These are phyloP conservation scores for Carallia brachiata DNA, from an alignment of 345 rosid species.

Conservation along the genomic window DNA sequence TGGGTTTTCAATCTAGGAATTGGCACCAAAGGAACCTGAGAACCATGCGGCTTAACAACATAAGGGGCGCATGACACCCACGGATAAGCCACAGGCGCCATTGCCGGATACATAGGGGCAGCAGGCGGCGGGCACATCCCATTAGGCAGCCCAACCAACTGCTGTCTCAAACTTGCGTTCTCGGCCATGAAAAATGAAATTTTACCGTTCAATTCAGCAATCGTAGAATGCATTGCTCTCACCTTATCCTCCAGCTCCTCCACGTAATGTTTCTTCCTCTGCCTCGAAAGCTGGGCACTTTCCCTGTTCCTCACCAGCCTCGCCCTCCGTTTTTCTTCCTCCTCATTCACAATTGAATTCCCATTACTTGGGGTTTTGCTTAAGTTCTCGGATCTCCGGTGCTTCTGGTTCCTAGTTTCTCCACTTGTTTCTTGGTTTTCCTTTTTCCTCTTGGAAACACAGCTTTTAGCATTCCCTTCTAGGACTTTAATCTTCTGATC, in stretches of 20 bases:
- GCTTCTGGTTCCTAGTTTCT: constrained; percentile 20
- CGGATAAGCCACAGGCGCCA: constrained; percentile 63
- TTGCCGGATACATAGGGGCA: constrained; percentile 54
- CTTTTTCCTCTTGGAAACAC: constrained; percentile 28
- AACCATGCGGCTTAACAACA: constrained; percentile 72
- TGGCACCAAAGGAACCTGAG: constrained; percentile 90
- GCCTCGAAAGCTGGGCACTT: constrained; percentile 96
- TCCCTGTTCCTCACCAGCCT: constrained; percentile 88
- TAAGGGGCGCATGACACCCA: constrained; percentile 91
- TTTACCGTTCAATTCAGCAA: constrained; percentile 69
- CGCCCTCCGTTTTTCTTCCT: constrained; percentile 69
- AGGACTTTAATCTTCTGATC: constrained; percentile 8
- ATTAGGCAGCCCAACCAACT: constrained; percentile 33
- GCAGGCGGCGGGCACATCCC: constrained; percentile 51
- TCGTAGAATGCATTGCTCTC: constrained; percentile 71
- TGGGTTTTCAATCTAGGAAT: constrained; percentile 87
- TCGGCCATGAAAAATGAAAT: constrained; percentile 82
- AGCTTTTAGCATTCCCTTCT: neutral
- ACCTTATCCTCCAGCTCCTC: constrained; percentile 98
- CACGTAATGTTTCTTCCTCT: constrained; percentile 93
- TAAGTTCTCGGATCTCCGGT: constrained; percentile 7
- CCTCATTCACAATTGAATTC: constrained; percentile 28
- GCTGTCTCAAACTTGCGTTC: constrained; percentile 74
- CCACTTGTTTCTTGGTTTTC: constrained; percentile 10
- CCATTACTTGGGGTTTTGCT: neutral